Conservation (phyloP, 768 basidiomycete species). For the Podaxis mareebaensis region DNA sequence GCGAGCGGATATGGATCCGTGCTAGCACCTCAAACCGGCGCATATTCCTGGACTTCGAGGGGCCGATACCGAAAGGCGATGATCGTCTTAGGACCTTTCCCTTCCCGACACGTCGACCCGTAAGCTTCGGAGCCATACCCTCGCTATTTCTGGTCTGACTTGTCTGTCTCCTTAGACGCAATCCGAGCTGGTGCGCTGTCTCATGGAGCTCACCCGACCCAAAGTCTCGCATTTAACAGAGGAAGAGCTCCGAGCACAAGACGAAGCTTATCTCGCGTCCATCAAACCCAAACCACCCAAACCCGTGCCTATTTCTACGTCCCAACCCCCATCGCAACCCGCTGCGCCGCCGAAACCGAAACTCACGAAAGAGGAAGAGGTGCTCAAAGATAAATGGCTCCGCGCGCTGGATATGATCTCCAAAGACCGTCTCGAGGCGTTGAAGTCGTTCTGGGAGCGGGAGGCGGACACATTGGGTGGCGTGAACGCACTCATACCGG, state of each 20-base stretch:
- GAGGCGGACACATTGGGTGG: slow-evolving; percentile 61
- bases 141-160: background rate
- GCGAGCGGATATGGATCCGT: slow-evolving; percentile 90
- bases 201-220: slow-evolving; percentile 79
- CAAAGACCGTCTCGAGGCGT: slow-evolving; percentile 82
- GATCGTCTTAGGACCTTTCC: slow-evolving; percentile 86
- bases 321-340: slow-evolving; percentile 35
- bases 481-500: slow-evolving; percentile 63
- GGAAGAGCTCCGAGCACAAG: slow-evolving; percentile 78
- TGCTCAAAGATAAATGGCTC: slow-evolving; percentile 75
- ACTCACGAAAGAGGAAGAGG: slow-evolving; percentile 80
- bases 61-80: slow-evolving; percentile 78
- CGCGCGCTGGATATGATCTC: slow-evolving; percentile 87
- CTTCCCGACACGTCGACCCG: slow-evolving; percentile 94
- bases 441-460: slow-evolving; percentile 81
- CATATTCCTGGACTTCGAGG: slow-evolving; percentile 91
- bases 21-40: slow-evolving; percentile 85
- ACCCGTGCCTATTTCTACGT: slow-evolving; percentile 34
- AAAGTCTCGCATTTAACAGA: slow-evolving; percentile 89
- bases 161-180: slow-evolving; percentile 62
- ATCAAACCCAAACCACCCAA: slow-evolving; percentile 76
- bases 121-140: slow-evolving; percentile 37
- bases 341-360: slow-evolving; percentile 55
- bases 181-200: slow-evolving; percentile 84
- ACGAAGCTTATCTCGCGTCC: slow-evolving; percentile 87